phyloP scores from a whole-genome alignment of 2,329 filamentous ascomycete genomes.

The Leptographium wingfieldii region DNA sequence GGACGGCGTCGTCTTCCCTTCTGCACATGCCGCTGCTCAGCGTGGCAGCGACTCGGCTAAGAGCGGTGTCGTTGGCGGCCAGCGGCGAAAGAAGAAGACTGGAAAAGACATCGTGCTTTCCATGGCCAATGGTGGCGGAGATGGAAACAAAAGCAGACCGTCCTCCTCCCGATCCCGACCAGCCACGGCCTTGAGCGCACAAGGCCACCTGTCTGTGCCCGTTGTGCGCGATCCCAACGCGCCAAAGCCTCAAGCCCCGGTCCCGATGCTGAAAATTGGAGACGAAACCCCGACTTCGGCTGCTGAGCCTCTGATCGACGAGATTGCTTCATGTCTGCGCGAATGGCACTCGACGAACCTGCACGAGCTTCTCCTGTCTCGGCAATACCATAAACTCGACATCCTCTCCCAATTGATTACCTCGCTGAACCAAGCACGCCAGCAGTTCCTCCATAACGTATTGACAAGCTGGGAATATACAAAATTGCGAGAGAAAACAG shows the following conservation, averaged over 20 bases:
- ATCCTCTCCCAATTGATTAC: constrained; percentile 69
- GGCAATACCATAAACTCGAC: constrained; percentile 71
- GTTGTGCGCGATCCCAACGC: constrained; percentile 50
- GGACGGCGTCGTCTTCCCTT: constrained; percentile 13
- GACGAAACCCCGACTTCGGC: constrained; percentile 88
- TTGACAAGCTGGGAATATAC: constrained; percentile 76
- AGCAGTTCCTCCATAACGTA: constrained; percentile 89
- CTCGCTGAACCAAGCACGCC: constrained; percentile 70
- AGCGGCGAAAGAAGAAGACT: constrained; percentile 19
- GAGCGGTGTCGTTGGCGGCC: constrained; percentile 33
- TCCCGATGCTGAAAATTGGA: constrained; percentile 94
- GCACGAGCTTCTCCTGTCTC: constrained; percentile 74
- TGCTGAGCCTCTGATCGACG: constrained; percentile 86
- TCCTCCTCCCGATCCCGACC: constrained; percentile 1
- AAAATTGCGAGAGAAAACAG: constrained; percentile 72
- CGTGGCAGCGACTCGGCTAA: constrained; percentile 39
- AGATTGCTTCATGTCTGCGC: constrained; percentile 89
- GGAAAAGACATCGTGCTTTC: constrained; percentile 13
- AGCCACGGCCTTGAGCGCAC: constrained; percentile 13
- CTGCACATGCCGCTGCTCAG: constrained; percentile 20
- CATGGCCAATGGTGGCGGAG: constrained; percentile 6
- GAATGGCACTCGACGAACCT: constrained; percentile 98
- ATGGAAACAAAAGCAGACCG: background rate
- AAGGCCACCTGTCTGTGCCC: constrained; percentile 32
- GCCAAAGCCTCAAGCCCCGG: constrained; percentile 75